These are phyloP conservation scores for Aspergillus sp. DNA, from an alignment of 2,329 filamentous ascomycete species.

Conservation along the genomic window DNA sequence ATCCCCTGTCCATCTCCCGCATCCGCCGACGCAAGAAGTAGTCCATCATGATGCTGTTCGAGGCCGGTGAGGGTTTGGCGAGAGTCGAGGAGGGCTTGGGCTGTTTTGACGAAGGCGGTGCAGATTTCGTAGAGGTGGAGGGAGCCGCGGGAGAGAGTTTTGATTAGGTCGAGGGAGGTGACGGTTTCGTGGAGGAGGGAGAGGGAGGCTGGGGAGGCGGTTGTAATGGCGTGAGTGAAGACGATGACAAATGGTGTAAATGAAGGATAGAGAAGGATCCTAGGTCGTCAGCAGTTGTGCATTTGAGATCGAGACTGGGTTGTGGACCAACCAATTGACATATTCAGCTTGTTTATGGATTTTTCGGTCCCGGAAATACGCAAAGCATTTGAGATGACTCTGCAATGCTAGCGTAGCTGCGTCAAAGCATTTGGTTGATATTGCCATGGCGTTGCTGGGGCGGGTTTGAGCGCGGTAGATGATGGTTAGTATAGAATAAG, in stretches of 20 bases:
- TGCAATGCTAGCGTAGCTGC: constrained; percentile 18
- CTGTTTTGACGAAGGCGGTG: constrained; percentile 18
- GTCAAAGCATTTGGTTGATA: constrained; percentile 20
- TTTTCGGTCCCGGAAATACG: constrained; percentile 17
- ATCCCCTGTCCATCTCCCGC: neutral
- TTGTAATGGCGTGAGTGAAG: constrained; percentile 23
- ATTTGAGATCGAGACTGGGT: too few species aligned
- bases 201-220: constrained; percentile 14
- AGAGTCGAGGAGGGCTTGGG: constrained; percentile 17
- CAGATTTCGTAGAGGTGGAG: constrained; percentile 15
- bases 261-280: constrained; percentile 20
- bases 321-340: constrained; percentile 15
- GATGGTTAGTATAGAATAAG: constrained; percentile 18
- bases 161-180: constrained; percentile 14
- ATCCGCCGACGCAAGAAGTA: constrained; percentile 12
- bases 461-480: constrained; percentile 20
- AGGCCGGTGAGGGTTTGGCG: constrained; percentile 16
- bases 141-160: constrained; percentile 15
- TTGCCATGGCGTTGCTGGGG: constrained; percentile 16
- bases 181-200: constrained; percentile 18
- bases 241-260: constrained; percentile 23
- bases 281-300: too few species aligned
- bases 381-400: constrained; percentile 21
- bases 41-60: constrained; percentile 17
- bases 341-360: constrained; percentile 23